Conservation (phyloP, 1,284 basidiomycete species). For the Neonothopanus nambi region DNA sequence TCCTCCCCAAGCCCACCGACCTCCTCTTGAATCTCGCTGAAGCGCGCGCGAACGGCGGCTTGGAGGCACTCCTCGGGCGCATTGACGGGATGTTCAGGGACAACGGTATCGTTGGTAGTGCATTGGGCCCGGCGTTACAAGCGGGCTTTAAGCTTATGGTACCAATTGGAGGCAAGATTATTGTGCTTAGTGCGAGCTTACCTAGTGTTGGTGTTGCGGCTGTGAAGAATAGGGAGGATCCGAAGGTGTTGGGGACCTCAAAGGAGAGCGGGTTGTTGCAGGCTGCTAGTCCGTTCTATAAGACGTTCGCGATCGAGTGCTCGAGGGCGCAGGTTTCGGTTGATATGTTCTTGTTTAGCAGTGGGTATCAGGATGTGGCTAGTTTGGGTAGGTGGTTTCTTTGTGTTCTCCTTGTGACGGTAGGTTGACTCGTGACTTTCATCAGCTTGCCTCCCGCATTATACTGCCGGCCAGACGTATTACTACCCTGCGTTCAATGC, state of each 20-base stretch:
- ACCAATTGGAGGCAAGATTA: constrained; percentile 87
- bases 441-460: constrained; percentile 88
- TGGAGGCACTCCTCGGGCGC: constrained; percentile 82
- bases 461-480: constrained; percentile 97
- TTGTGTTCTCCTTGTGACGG: neutral
- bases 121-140: constrained; percentile 94
- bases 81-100: constrained; percentile 98
- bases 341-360: constrained; percentile 98
- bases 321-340: constrained; percentile 97
- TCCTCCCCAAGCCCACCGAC: constrained; percentile 95
- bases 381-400: constrained; percentile 63
- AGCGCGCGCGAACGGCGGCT: constrained; percentile 59
- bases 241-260: constrained; percentile 92
- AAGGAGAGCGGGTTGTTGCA: constrained; percentile 84
- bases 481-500: constrained; percentile 99
- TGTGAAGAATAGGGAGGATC: constrained; percentile 95
- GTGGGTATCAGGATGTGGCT: constrained; percentile 94
- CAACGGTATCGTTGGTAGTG: constrained; percentile 88
- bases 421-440: constrained; percentile 3
- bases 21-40: constrained; percentile 93
- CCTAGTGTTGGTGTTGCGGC: constrained; percentile 90
- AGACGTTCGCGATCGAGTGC: constrained; percentile 98
- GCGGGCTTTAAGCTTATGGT: constrained; percentile 96
- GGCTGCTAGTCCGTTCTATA: constrained; percentile 94
- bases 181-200: constrained; percentile 85